phyloP scores from a whole-genome alignment of 305 asterid genomes.

The Lippia alba region DNA sequence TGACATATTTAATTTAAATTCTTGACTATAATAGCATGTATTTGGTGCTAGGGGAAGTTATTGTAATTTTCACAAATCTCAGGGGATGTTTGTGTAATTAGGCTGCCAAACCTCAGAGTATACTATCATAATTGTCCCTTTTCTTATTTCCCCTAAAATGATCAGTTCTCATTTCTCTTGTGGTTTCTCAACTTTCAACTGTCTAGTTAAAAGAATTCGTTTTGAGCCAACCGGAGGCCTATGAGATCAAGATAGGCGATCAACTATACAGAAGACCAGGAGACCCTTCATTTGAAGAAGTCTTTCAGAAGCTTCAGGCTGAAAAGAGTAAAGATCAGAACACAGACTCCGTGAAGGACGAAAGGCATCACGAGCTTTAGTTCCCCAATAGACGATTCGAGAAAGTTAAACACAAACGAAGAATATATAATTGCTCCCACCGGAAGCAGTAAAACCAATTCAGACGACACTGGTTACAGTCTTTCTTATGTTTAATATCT shows the following conservation, averaged over 20 bases:
- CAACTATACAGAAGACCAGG: slow-evolving; percentile 72
- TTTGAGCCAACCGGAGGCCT: slow-evolving; percentile 76
- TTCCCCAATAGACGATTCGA: slow-evolving; percentile 3
- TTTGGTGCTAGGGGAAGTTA: too few species aligned
- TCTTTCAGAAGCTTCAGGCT: slow-evolving; percentile 50
- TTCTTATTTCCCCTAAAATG: too few species aligned
- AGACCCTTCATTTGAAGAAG: slow-evolving; percentile 83
- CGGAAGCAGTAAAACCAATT: not conserved
- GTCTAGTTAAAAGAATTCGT: slow-evolving; percentile 75
- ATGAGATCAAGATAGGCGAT: slow-evolving; percentile 80
- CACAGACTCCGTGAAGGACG: slow-evolving; percentile 35
- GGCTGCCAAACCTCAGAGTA: too few species aligned
- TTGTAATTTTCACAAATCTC: too few species aligned
- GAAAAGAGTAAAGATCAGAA: slow-evolving; percentile 40
- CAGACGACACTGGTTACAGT: not conserved
- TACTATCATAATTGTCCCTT: too few species aligned
- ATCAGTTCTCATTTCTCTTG: slow-evolving; percentile 7
- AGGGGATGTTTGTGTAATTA: too few species aligned
- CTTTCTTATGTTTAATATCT: not conserved
- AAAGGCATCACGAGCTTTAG: slow-evolving; percentile 63
- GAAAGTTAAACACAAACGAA: not conserved
- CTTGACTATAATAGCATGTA: too few species aligned
- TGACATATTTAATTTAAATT: too few species aligned
- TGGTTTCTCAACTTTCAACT: slow-evolving; percentile 19
- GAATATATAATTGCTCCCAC: slow-evolving; percentile 5